These are phyloP conservation scores for Penicillium paxilli DNA, from an alignment of 495 filamentous ascomycete species.

Conservation along the genomic window DNA sequence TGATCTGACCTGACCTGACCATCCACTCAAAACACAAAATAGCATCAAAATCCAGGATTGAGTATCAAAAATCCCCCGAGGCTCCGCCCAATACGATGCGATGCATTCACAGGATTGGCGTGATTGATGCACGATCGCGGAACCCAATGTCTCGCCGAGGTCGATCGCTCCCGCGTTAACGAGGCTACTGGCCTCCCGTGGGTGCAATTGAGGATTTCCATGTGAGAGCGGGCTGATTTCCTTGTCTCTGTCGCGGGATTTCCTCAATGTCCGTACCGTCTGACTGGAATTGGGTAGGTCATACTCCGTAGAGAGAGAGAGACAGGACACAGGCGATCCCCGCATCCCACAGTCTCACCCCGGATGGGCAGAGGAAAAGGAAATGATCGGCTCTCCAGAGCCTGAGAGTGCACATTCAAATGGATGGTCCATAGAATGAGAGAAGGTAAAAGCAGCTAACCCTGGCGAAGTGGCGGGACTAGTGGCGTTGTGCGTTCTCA, in stretches of 20 bases:
- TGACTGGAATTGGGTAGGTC: no score
- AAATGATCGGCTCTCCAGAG: conserved; percentile 7
- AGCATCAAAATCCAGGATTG: background rate
- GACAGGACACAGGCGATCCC: conserved; percentile 5
- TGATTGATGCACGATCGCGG: conserved; percentile 11
- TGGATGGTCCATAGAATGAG: background rate
- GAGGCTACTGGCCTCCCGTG: no score
- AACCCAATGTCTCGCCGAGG: conserved; percentile 15
- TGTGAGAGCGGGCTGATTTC: conserved; percentile 10
- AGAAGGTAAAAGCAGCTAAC: background rate
- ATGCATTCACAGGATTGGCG: conserved; percentile 15
- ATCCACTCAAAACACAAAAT: no score
- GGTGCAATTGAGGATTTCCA: conserved; percentile 1
- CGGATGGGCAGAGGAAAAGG: conserved; percentile 1
- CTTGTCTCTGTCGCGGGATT: no score
- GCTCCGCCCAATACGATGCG: conserved; percentile 3
- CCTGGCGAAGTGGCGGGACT: background rate
- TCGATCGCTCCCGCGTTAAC: no score
- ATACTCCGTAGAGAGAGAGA: background rate
- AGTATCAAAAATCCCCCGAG: conserved; percentile 15
- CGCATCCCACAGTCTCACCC: conserved; percentile 14
- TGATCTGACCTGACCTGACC: no score
- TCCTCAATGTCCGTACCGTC: no score
- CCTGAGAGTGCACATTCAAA: no score
- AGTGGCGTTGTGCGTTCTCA: background rate